Base-by-base conservation (phyloP, 2,329 filamentous ascomycete genomes). In the Calonectria naviculata region DNA sequence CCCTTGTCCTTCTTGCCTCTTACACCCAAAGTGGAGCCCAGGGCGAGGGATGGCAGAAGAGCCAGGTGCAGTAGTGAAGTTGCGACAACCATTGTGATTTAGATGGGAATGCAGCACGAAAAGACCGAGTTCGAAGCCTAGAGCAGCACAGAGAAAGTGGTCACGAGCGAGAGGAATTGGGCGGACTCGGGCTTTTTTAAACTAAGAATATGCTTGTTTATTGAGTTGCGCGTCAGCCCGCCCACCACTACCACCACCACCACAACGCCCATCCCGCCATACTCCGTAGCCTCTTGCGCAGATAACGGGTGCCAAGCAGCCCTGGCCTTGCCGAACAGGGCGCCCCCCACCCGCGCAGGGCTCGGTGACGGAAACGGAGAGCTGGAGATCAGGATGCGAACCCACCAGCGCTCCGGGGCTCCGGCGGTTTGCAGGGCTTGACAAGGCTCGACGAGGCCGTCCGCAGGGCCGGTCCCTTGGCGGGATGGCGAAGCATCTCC, bases 351-450 rank as follows among this genome's bases (percentile, higher is more conserved):
- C 60, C 28, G 42, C 44, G 54, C 17, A n/a, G 24, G 26, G 28
- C 47, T 78, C 76, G 76, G 76, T 78, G 73, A 75, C 75, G 47
- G 36, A 75, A 78, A 68, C 56, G 65, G 69, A 64, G 64, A 60
- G 3, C 52, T 3, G 9, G 42, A 26, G 47, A 36, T n/a, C 42
- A 24, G 52, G 68, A 63, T 44, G 56, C n/a, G 17, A 65, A 47
- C 41, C 17, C 38, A 21, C 62, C 52, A 34, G 36, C 56, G 54
- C 38, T 41, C 58, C 67, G 36, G 49, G n/a, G 34, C 34, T 12
- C 34, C 2, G 34, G 34, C 15, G 34, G 34, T 36, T 36, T 12
- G 34, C 34, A 36, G 6, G 10, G 34, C 34, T 36, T n/a, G n/a
- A n/a, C n/a, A n/a, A n/a, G 21, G 38, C 41, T 60, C 63, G 36